A percentile compares a stretch with the other conserved stretches of the same genome.
phyloP scores from a whole-genome alignment of 2,329 filamentous ascomycete genomes.

The Fusarium sambucinum region DNA sequence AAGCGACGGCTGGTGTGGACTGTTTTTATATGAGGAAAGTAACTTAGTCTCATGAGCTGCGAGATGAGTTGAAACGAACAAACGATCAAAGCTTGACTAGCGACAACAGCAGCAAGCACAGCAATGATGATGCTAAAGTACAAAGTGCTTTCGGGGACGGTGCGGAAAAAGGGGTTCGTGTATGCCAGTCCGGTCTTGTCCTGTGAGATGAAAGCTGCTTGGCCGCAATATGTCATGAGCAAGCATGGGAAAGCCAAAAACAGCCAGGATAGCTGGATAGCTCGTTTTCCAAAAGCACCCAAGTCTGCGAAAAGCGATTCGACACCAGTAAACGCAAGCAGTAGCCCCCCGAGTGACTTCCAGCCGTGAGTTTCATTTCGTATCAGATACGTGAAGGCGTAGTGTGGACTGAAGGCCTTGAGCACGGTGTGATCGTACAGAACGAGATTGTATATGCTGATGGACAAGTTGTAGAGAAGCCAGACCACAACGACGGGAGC shows the following conservation, averaged over 20 bases:
- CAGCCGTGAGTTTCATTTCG: constrained; percentile 71
- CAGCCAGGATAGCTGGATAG: constrained; percentile 81
- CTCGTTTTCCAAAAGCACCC: constrained; percentile 76
- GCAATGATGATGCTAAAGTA: constrained; percentile 77
- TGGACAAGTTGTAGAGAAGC: constrained; percentile 72
- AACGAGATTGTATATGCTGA: constrained; percentile 73
- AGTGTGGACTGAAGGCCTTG: constrained; percentile 69
- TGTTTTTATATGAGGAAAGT: constrained; percentile 81
- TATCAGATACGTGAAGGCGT: constrained; percentile 70
- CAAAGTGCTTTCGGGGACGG: constrained; percentile 74
- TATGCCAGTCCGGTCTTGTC: constrained; percentile 60
- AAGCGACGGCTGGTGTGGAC: constrained; percentile 77
- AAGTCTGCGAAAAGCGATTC: constrained; percentile 84
- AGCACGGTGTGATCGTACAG: constrained; percentile 66
- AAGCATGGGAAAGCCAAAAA: constrained; percentile 75
- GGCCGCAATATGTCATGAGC: constrained; percentile 75
- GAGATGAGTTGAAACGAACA: constrained; percentile 76
- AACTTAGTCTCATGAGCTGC: constrained; percentile 77
- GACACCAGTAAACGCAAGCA: constrained; percentile 82
- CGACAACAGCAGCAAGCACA: constrained; percentile 78
- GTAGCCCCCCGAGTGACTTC: constrained; percentile 75
- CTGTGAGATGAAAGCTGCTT: constrained; percentile 77
- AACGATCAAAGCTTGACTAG: constrained; percentile 83
- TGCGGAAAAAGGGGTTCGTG: constrained; percentile 80
- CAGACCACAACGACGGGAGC: constrained; percentile 76